Base-by-base conservation (phyloP, 2,329 filamentous ascomycete genomes). In the Rachicladosporium sp. region DNA sequence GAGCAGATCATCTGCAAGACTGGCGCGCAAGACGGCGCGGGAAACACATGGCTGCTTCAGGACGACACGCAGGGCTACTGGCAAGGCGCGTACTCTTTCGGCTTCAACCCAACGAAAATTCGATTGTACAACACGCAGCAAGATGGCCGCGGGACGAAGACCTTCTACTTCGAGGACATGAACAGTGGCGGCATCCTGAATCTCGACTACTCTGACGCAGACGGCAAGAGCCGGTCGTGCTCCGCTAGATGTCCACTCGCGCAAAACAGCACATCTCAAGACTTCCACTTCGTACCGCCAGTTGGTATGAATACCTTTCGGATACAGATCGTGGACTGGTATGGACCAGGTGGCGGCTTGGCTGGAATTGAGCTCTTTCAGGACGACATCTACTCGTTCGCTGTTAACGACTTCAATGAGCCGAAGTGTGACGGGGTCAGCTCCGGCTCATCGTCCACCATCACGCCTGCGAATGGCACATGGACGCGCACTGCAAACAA, bases 141-240 rank as follows among this genome's bases (percentile, higher is more conserved):
- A 38, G 77, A 91, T 51, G 86, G 83, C 37, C 79, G 87, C 47
- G 91, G 58, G 31, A 94, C 88, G 23, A 83, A 84, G 64, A 83
- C 81, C 0, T 98, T 85, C 66, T 78, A 87, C 42, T 93, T 86
- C 56, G 85, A 84, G 13, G 84, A 87, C 11, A 67, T 89, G 43
- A 88, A 89, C 4, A 76, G 89, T 53, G 80, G 83, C 46, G 91
- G 91, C 38, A 95, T 98, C 58, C 84, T 98, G 78, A 95, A 96
- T 62, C 72, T 98, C 55, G 93, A 87, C 30, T 96, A 91, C 52
- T 78, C 79, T 46, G 86, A 96, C 82, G 15, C 66, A 58, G 31
- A 82, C 2, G 81, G 82, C 19, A 65, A 74, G 37, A 79, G 80
- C 40, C 63, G 67, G 23, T 78, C 73, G 42, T 98, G 91, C 63